Percentiles rank a stretch among this genome's conserved stretches.
Conservation (phyloP, 2,329 filamentous ascomycete species). For the Geosmithia morbida region DNA sequence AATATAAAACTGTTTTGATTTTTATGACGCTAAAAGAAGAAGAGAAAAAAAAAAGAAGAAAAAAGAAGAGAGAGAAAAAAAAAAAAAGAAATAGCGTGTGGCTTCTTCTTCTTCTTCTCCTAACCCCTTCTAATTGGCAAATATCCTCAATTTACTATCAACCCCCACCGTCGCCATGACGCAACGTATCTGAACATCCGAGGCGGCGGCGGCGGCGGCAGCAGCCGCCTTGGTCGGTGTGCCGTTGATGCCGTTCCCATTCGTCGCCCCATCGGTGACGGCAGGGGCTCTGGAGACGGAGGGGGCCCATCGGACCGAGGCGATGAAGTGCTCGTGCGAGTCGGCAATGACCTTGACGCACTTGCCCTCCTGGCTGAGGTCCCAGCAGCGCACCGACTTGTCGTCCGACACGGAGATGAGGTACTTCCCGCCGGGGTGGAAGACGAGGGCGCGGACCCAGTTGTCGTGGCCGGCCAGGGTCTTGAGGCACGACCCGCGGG, state of each 20-base stretch:
- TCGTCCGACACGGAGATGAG: constrained; percentile 78
- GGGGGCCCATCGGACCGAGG: constrained; percentile 78
- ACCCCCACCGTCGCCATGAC: constrained; percentile 77
- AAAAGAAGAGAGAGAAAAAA: neutral
- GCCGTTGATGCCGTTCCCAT: constrained; percentile 9
- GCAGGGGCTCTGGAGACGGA: constrained; percentile 47
- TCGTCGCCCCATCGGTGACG: constrained; percentile 18
- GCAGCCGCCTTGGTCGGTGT: constrained; percentile 32
- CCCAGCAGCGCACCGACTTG: constrained; percentile 89
- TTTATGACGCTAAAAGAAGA: neutral
- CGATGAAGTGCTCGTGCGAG: constrained; percentile 73
- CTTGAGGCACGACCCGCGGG: constrained; percentile 70
- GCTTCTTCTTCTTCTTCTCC: neutral
- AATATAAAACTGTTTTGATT: neutral
- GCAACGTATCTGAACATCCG: constrained; percentile 56
- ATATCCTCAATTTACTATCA: constrained; percentile 64
- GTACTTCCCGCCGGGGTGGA: constrained; percentile 87
- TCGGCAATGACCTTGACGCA: constrained; percentile 72
- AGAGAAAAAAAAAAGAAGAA: neutral
- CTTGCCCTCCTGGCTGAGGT: constrained; percentile 77
- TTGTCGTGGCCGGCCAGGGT: constrained; percentile 84
- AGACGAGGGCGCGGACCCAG: constrained; percentile 76
- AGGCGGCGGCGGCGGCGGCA: neutral
- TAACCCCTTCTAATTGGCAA: constrained; percentile 36
- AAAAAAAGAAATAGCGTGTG: neutral